Evolutionary conservation across 441 rosid genomes (phyloP).

Genomic region (Erodium texanum): DNA sequence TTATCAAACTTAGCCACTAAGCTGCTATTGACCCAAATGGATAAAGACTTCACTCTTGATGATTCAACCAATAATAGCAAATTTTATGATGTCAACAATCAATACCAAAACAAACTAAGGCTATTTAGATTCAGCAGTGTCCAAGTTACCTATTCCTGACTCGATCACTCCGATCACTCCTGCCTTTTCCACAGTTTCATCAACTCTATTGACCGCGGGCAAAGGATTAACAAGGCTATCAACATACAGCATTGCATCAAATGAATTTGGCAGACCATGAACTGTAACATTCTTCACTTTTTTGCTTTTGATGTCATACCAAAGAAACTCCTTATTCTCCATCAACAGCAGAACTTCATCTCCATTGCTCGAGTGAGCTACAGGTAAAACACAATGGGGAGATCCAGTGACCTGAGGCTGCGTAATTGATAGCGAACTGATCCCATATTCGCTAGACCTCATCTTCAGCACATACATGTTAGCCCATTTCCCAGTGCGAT

Average conservation of each 20-base stretch:
- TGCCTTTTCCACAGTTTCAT: background rate
- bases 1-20: too few relatives aligned
- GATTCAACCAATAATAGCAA: too few relatives aligned
- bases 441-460: constrained; percentile 50
- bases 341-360: constrained; percentile 9
- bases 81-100: too few relatives aligned
- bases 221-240: constrained; percentile 16
- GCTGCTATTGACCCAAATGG: too few relatives aligned
- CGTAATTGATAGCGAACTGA: constrained; percentile 30
- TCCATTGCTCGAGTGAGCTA: background rate
- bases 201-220: background rate
- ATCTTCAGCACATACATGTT: constrained; percentile 62
- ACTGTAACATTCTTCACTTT: background rate
- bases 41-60: too few relatives aligned
- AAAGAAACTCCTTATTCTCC: constrained; percentile 11
- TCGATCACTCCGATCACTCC: too few relatives aligned
- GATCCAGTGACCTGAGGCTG: constrained; percentile 7
- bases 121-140: too few relatives aligned
- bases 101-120: too few relatives aligned
- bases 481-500: constrained; percentile 17
- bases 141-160: background rate
- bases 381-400: constrained; percentile 28
- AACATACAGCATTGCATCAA: constrained; percentile 15
- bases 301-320: constrained; percentile 2
- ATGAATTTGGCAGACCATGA: constrained; percentile 10